Evolutionary conservation across 202 grass and related monocot species (phyloP).

Genomic region (Cymbopogon flexuosus): DNA sequence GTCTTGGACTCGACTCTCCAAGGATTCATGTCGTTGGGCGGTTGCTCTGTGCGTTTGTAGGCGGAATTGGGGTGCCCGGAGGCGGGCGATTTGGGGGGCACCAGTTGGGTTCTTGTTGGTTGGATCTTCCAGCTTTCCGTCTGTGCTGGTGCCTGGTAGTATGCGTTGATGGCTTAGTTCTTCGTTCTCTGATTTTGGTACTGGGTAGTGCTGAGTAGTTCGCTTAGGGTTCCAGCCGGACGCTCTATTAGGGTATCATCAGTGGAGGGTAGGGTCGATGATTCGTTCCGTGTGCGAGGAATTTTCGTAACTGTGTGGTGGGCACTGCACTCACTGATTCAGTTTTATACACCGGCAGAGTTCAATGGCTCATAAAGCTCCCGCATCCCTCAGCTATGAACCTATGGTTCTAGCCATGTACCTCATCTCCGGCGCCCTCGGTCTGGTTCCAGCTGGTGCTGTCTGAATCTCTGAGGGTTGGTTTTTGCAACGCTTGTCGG

Average conservation of each 20-base stretch:
- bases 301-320: conserved; percentile 1
- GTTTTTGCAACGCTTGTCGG: background rate
- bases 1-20: background rate
- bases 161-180: background rate
- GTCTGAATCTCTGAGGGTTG: background rate
- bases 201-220: background rate
- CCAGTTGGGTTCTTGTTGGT: background rate
- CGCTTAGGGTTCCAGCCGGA: background rate
- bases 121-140: conserved; percentile 10
- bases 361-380: conserved; percentile 1
- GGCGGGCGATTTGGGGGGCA: background rate
- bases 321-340: background rate
- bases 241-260: background rate
- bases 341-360: background rate
- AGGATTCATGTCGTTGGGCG: background rate
- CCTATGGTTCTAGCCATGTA: background rate
- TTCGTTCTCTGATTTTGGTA: background rate
- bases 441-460: conserved; percentile 11
- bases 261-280: background rate
- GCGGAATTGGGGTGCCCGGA: background rate
- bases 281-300: background rate
- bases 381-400: no score
- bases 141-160: background rate
- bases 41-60: conserved; percentile 18
- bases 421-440: background rate